Evolutionary conservation across 768 basidiomycete species (phyloP).

Genomic region (Tylopilus cervinicoccineus): DNA sequence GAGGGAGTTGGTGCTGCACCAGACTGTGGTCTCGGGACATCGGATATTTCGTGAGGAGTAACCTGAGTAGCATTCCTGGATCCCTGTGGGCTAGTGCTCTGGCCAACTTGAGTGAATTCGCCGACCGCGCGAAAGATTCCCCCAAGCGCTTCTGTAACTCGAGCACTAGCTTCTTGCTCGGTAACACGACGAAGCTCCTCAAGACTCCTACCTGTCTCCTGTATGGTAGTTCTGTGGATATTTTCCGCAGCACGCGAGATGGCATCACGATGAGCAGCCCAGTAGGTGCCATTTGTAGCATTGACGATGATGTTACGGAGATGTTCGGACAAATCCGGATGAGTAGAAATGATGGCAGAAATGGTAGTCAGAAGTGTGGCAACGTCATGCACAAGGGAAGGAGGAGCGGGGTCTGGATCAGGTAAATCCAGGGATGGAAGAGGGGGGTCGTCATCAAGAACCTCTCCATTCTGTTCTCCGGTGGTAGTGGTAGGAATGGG

Average conservation of each 20-base stretch:
- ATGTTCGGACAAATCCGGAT: slow-evolving; percentile 70
- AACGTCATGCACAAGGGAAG: slow-evolving; percentile 61
- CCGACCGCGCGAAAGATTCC: slow-evolving; percentile 55
- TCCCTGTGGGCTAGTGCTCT: slow-evolving; percentile 5
- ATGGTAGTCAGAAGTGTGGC: slow-evolving; percentile 56
- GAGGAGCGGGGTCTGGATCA: slow-evolving; percentile 22
- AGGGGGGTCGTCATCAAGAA: slow-evolving; percentile 42
- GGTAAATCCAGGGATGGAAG: slow-evolving; percentile 43
- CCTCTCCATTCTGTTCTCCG: slow-evolving; percentile 10
- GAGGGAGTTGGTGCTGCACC: slow-evolving; percentile 11
- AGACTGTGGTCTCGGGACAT: slow-evolving; percentile 7
- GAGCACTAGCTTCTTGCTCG: slow-evolving; percentile 63
- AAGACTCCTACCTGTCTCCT: slow-evolving; percentile 36
- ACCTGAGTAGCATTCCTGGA: neutral
- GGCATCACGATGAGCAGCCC: slow-evolving; percentile 57
- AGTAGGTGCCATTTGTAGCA: slow-evolving; percentile 62
- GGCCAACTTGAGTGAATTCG: slow-evolving; percentile 24
- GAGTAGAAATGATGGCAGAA: slow-evolving; percentile 50
- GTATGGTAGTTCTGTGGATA: slow-evolving; percentile 43
- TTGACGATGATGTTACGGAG: slow-evolving; percentile 63
- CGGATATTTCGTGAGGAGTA: neutral
- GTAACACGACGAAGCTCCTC: slow-evolving; percentile 43
- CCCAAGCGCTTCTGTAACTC: slow-evolving; percentile 60
- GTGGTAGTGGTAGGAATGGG: neutral
- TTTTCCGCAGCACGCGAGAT: slow-evolving; percentile 56